A percentile compares a stretch with the other conserved stretches of the same genome.
phyloP scores from a whole-genome alignment of 2,329 filamentous ascomycete species.

The Shiraia sp. region DNA sequence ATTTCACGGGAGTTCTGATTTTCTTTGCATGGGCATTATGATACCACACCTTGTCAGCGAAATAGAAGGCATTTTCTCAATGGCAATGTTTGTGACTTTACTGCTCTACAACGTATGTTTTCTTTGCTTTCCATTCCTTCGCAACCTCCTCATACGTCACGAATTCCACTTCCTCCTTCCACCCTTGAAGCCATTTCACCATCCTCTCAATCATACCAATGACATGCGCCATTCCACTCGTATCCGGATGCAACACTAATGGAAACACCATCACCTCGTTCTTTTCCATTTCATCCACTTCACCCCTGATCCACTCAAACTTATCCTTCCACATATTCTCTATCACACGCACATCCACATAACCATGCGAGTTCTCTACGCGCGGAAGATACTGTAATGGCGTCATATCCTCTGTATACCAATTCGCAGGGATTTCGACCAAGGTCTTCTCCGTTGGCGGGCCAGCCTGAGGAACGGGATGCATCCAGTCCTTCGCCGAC shows the following conservation, averaged over 20 bases:
- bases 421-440: constrained; percentile 56
- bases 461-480: constrained; percentile 38
- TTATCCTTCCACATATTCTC: constrained; percentile 66
- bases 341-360: constrained; percentile 60
- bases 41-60: too few species aligned
- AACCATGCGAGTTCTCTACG: constrained; percentile 59
- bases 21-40: background rate
- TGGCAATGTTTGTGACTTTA: too few species aligned
- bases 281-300: constrained; percentile 43
- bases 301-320: constrained; percentile 57
- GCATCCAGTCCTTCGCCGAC: constrained; percentile 52
- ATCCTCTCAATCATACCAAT: constrained; percentile 61
- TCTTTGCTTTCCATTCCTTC: constrained; percentile 42
- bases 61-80: too few species aligned
- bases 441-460: constrained; percentile 35
- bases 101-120: too few species aligned
- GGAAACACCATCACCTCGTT: constrained; percentile 52
- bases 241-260: constrained; percentile 61
- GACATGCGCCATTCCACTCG: constrained; percentile 64
- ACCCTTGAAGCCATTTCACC: constrained; percentile 54
- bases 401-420: constrained; percentile 58
- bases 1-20: background rate
- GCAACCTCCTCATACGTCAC: constrained; percentile 51
- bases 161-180: constrained; percentile 52
- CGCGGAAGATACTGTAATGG: constrained; percentile 54